Evolutionary conservation across 1,284 basidiomycete genomes (phyloP).

Genomic region (Anthracocystis walkeri): DNA sequence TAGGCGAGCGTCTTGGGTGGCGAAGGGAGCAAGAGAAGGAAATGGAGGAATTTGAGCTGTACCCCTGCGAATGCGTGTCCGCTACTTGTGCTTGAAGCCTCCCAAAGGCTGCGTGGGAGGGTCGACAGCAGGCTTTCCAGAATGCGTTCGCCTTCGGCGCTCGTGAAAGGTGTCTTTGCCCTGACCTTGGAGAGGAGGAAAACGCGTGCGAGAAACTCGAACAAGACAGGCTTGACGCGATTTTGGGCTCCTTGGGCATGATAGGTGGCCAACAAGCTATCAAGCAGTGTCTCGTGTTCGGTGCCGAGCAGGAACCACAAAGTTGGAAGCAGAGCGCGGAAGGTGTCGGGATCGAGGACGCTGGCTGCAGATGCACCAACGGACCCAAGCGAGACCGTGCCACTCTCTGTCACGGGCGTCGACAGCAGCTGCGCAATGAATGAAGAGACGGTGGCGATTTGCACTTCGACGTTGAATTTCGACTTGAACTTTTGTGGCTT

Average conservation of each 20-base stretch:
- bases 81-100: constrained; percentile 17
- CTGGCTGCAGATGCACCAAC: constrained; percentile 22
- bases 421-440: constrained; percentile 42
- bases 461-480: constrained; percentile 41
- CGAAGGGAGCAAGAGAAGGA: constrained; percentile 32
- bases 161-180: constrained; percentile 16
- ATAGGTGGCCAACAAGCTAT: constrained; percentile 33
- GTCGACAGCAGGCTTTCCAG: constrained; percentile 24
- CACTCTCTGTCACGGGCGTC: constrained; percentile 21
- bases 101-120: constrained; percentile 39
- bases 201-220: constrained; percentile 51
- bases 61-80: constrained; percentile 21
- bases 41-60: constrained; percentile 42
- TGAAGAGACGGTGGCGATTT: constrained; percentile 38
- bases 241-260: constrained; percentile 28
- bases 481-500: constrained; percentile 24
- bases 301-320: constrained; percentile 55
- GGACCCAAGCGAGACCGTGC: constrained; percentile 34
- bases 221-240: constrained; percentile 46
- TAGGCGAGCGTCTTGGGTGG: constrained; percentile 17
- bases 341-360: constrained; percentile 40
- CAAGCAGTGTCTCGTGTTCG: constrained; percentile 32
- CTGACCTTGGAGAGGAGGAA: constrained; percentile 31
- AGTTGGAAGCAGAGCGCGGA: constrained; percentile 51
- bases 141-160: constrained; percentile 16